Evolutionary conservation across 2,329 filamentous ascomycete species (phyloP).

Genomic region (Phyllachora maydis): DNA sequence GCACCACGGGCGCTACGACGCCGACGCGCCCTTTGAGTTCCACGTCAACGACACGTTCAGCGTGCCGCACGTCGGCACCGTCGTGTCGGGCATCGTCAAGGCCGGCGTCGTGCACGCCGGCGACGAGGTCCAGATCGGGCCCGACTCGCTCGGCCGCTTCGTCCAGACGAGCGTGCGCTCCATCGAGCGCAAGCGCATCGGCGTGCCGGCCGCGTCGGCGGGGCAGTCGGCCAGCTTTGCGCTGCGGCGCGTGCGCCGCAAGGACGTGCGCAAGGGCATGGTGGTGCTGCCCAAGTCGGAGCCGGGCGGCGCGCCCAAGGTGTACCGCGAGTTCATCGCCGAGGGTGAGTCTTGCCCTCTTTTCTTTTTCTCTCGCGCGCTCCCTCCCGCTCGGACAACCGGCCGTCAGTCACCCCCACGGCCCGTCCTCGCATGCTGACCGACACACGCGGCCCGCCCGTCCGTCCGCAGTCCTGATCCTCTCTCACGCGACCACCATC

Average conservation of each 20-base stretch:
- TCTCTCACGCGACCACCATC: conserved; percentile 92
- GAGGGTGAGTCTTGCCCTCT: conserved; percentile 30
- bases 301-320: conserved; percentile 46
- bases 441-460: no score
- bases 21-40: conserved; percentile 78
- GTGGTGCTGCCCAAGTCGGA: conserved; percentile 78
- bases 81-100: conserved; percentile 87
- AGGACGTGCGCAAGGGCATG: conserved; percentile 95
- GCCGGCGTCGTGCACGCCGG: conserved; percentile 72
- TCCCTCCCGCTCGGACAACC: no score
- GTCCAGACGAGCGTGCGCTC: conserved; percentile 69
- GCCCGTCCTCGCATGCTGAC: not conserved
- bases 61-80: conserved; percentile 89
- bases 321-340: conserved; percentile 57
- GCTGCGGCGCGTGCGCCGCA: conserved; percentile 66
- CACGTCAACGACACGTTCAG: conserved; percentile 96
- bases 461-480: conserved; percentile 58
- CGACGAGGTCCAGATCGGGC: conserved; percentile 76
- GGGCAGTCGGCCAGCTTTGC: conserved; percentile 90
- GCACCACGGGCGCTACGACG: conserved; percentile 82
- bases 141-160: conserved; percentile 81
- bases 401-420: not conserved
- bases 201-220: conserved; percentile 69
- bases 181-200: conserved; percentile 85
- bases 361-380: no score